A percentile compares a stretch with the other conserved stretches of the same genome.
These are phyloP conservation scores for Lactifluus hygrophoroides DNA, from an alignment of 768 basidiomycete genomes.

Conservation along the genomic window DNA sequence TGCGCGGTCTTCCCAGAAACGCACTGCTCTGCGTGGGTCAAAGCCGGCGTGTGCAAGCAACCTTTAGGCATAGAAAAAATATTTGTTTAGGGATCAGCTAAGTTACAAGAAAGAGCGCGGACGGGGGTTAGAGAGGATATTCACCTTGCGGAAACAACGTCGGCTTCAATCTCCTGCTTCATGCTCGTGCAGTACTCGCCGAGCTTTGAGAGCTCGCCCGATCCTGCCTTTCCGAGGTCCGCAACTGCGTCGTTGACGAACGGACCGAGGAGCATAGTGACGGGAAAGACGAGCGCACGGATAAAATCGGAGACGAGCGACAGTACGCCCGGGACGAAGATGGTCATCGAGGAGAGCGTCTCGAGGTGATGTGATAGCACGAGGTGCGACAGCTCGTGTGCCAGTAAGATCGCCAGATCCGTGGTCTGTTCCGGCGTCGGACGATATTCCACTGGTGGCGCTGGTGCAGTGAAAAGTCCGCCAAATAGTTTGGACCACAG, in stretches of 20 bases:
- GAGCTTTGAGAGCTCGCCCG: constrained; percentile 62
- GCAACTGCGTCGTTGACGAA: constrained; percentile 94
- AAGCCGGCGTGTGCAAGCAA: constrained; percentile 90
- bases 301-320: constrained; percentile 71
- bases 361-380: constrained; percentile 88
- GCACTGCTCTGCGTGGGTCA: constrained; percentile 72
- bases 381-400: constrained; percentile 92
- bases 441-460: constrained; percentile 29
- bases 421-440: constrained; percentile 74
- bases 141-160: constrained; percentile 77
- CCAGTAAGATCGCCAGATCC: constrained; percentile 81
- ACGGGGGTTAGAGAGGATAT: constrained; percentile 21
- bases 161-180: constrained; percentile 88
- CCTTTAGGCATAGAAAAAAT: constrained; percentile 32
- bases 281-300: constrained; percentile 73
- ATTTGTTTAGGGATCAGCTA: neutral
- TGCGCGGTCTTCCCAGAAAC: constrained; percentile 69
- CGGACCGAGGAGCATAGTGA: constrained; percentile 89
- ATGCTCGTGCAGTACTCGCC: constrained; percentile 71
- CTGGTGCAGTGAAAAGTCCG: constrained; percentile 31
- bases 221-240: constrained; percentile 66
- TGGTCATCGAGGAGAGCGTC: constrained; percentile 74
- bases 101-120: constrained; percentile 1
- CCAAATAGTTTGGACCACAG: constrained; percentile 45
- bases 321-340: constrained; percentile 73